These are phyloP conservation scores for Aegilops tauschii DNA, from an alignment of 176 grass and related monocot species.

Conservation along the genomic window DNA sequence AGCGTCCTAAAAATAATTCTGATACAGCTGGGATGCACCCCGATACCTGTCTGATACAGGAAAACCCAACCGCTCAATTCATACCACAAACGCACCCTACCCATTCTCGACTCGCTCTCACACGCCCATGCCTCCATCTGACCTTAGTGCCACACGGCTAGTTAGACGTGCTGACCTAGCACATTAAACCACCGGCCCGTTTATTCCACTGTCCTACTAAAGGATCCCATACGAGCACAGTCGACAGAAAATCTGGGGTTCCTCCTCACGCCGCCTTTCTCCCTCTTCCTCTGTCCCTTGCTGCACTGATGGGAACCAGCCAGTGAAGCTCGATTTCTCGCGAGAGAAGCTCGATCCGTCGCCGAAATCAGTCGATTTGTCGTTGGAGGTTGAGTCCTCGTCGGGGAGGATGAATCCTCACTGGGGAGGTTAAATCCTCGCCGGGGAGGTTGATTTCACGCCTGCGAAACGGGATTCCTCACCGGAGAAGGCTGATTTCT, in stretches of 20 bases:
- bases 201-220: no score
- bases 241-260: background rate
- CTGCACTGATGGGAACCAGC: background rate
- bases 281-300: background rate
- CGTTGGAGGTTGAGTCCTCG: background rate
- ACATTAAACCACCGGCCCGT: no score
- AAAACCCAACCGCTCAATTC: background rate
- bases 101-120: background rate
- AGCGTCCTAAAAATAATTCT: background rate
- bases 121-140: background rate
- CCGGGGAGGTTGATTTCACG: background rate
- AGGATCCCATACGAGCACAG: background rate
- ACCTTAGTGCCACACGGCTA: background rate
- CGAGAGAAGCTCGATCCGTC: no score
- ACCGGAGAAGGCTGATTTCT: background rate
- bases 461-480: background rate
- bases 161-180: background rate
- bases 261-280: background rate
- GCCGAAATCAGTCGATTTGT: no score
- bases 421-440: background rate
- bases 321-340: background rate
- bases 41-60: background rate
- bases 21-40: background rate
- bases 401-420: background rate
- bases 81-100: background rate